Conservation (phyloP, 1,284 basidiomycete species). For the Bondarzewia mesenterica region DNA sequence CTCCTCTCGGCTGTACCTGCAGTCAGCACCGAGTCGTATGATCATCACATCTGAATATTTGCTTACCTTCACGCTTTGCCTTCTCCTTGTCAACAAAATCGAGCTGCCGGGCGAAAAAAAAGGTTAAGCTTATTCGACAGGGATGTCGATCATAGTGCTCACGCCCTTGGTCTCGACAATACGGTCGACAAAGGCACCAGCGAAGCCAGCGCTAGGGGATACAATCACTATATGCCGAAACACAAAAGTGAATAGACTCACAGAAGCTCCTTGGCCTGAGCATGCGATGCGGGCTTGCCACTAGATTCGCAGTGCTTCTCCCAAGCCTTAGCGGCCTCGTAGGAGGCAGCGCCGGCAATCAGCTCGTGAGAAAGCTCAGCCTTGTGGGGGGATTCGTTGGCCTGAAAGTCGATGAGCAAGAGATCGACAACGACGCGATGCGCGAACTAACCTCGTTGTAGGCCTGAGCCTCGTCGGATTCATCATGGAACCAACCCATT, state of each 20-base stretch:
- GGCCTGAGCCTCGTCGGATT: slow-evolving; percentile 40
- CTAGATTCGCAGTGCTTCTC: slow-evolving; percentile 30
- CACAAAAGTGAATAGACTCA: slow-evolving; percentile 10
- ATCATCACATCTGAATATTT: background rate
- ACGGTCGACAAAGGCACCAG: slow-evolving; percentile 37
- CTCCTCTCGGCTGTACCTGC: background rate
- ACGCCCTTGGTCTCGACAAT: slow-evolving; percentile 37
- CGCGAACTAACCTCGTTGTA: slow-evolving; percentile 32
- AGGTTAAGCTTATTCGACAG: background rate
- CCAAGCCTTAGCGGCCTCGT: slow-evolving; percentile 38
- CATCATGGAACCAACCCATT: slow-evolving; percentile 47
- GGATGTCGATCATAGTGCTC: slow-evolving; percentile 7
- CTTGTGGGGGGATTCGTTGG: slow-evolving; percentile 44
- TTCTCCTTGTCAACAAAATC: slow-evolving; percentile 35
- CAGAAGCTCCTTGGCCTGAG: slow-evolving; percentile 31
- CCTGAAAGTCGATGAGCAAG: slow-evolving; percentile 20
- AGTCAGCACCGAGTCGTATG: background rate
- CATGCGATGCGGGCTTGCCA: slow-evolving; percentile 29
- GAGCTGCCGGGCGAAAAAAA: slow-evolving; percentile 16
- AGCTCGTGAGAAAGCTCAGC: slow-evolving; percentile 56
- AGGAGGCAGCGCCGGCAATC: slow-evolving; percentile 52
- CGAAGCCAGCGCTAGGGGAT: slow-evolving; percentile 28
- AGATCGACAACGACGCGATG: slow-evolving; percentile 4
- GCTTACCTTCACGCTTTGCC: slow-evolving; percentile 30
- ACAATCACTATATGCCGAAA: background rate